phyloP scores from a whole-genome alignment of 2,329 filamentous ascomycete species.

The Claviceps sp. region DNA sequence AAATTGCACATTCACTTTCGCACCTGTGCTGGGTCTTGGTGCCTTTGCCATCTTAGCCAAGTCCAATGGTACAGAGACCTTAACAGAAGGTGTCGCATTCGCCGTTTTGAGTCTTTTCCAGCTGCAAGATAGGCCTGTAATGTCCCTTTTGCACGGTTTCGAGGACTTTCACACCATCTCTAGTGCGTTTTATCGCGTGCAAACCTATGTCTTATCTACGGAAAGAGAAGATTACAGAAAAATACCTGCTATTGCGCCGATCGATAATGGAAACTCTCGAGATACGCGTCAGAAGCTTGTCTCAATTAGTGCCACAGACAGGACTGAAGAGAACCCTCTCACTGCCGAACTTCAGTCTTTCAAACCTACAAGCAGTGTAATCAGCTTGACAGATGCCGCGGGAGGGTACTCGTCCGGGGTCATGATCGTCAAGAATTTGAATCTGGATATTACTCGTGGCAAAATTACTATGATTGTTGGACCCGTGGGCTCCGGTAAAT shows the following conservation, averaged over 20 bases:
- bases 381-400: conserved; percentile 2
- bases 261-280: neutral
- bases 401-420: conserved; percentile 6
- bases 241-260: neutral
- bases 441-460: conserved; percentile 6
- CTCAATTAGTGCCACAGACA: neutral
- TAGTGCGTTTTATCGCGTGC: conserved; percentile 11
- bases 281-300: neutral
- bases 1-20: conserved; percentile 6
- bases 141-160: conserved; percentile 9
- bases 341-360: neutral
- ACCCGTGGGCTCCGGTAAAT: conserved; percentile 13
- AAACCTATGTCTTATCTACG: conserved; percentile 9
- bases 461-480: conserved; percentile 12
- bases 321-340: neutral
- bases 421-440: conserved; percentile 4
- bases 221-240: conserved; percentile 9
- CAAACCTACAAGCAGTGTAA: neutral
- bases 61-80: conserved; percentile 4
- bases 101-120: conserved; percentile 11
- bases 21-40: conserved; percentile 11
- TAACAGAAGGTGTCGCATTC: conserved; percentile 11
- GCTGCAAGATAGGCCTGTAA: conserved; percentile 10
- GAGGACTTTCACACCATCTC: conserved; percentile 11
- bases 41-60: conserved; percentile 9